A percentile compares a stretch with the other conserved stretches of the same genome.
These are phyloP conservation scores for Venturiaceae sp. DNA, from an alignment of 2,329 filamentous ascomycete species.

Conservation along the genomic window DNA sequence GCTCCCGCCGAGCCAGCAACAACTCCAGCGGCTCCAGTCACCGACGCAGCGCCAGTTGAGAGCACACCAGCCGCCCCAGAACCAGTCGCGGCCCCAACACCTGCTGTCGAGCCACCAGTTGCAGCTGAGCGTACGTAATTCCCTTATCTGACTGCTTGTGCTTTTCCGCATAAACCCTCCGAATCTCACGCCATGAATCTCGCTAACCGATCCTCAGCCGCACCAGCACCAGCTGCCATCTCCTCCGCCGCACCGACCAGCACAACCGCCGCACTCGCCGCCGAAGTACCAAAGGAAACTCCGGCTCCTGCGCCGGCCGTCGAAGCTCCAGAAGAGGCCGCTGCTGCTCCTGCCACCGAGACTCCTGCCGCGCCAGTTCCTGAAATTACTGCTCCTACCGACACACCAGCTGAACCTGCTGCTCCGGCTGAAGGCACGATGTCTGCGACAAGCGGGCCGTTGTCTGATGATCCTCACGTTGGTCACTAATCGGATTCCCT, in stretches of 20 bases:
- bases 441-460: not conserved
- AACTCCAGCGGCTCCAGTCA: not conserved
- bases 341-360: not conserved
- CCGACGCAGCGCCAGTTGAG: not conserved
- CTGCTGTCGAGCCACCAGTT: not conserved
- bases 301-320: not conserved
- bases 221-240: not conserved
- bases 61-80: not conserved
- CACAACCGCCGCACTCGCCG: not conserved
- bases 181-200: not conserved
- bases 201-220: not conserved
- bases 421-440: not conserved
- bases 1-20: not conserved
- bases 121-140: not conserved
- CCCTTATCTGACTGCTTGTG: not conserved
- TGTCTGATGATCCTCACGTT: conserved; percentile 1
- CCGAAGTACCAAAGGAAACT: not conserved
- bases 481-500: not conserved
- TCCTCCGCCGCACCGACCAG: not conserved
- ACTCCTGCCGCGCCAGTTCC: not conserved
- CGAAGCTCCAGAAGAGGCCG: not conserved
- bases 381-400: not conserved
- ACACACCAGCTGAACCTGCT: not conserved
- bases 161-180: not conserved
- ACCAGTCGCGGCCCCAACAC: not conserved